Percentiles rank a stretch among this genome's conserved stretches.
These are phyloP conservation scores for Mrakia frigida DNA, from an alignment of 768 basidiomycete species.

Conservation along the genomic window DNA sequence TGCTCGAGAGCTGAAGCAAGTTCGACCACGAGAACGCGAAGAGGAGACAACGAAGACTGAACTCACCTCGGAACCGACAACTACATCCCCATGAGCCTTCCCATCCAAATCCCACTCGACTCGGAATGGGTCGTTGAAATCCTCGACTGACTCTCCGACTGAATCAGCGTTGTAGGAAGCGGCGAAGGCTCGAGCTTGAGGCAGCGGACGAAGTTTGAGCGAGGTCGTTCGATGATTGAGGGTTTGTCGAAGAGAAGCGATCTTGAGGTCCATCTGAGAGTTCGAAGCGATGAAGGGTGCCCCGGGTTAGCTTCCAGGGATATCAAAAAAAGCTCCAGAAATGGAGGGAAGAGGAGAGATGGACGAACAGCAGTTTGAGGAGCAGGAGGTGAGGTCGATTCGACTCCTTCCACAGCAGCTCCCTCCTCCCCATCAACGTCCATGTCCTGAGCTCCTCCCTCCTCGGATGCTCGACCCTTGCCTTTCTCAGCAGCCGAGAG, in stretches of 20 bases:
- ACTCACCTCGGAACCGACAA: slow-evolving; percentile 67
- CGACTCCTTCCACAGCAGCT: slow-evolving; percentile 28
- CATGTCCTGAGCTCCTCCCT: slow-evolving; percentile 28
- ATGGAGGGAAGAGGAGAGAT: not conserved
- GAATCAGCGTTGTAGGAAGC: slow-evolving; percentile 57
- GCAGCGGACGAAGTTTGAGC: slow-evolving; percentile 61
- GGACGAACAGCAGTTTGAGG: not conserved
- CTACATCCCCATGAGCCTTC: slow-evolving; percentile 50
- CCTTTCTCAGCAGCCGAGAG: slow-evolving; percentile 29
- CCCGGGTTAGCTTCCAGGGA: not conserved
- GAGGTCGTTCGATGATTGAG: slow-evolving; percentile 44
- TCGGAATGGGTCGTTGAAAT: slow-evolving; percentile 73
- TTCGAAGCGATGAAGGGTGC: not conserved
- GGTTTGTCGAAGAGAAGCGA: slow-evolving; percentile 50
- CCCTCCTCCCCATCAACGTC: slow-evolving; percentile 22
- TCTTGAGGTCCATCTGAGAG: slow-evolving; percentile 58
- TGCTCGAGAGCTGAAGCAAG: no score
- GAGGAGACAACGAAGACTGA: not conserved
- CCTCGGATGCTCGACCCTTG: slow-evolving; percentile 28
- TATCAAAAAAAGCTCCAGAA: not conserved
- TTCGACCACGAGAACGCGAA: not conserved
- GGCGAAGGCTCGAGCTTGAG: slow-evolving; percentile 39
- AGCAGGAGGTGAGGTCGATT: slow-evolving; percentile 15
- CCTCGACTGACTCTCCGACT: slow-evolving; percentile 70
- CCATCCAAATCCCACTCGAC: slow-evolving; percentile 73